A percentile compares a stretch with the other conserved stretches of the same genome.
Conservation (phyloP, 179 eudicot genomes). For the Vitellaria paradoxa region DNA sequence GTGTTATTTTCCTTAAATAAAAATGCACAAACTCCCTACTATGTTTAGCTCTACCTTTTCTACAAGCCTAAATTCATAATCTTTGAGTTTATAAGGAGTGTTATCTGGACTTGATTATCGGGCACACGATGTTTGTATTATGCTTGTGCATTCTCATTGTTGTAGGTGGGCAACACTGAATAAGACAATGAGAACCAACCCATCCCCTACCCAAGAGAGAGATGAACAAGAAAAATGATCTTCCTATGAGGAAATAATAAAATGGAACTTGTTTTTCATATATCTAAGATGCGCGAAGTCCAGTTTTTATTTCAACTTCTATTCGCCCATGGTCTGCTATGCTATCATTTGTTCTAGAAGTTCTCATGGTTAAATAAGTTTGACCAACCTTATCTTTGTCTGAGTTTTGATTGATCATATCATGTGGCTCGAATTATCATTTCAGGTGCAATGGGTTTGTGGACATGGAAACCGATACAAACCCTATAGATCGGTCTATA, state of each 20-base stretch:
- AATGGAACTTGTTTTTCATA: not conserved
- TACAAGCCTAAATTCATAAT: no score
- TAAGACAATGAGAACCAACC: not conserved
- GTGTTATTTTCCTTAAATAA: no score
- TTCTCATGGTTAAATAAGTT: not conserved
- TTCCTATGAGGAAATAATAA: not conserved
- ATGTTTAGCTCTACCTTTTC: no score
- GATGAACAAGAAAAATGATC: not conserved
- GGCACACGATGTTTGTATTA: no score
- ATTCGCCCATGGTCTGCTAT: no score
- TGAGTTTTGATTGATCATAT: not conserved
- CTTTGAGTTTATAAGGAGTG: no score
- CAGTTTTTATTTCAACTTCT: not conserved
- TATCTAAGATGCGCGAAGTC: not conserved
- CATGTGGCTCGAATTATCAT: not conserved
- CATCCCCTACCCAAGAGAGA: not conserved
- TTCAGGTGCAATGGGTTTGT: slow-evolving; percentile 54
- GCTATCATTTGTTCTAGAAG: not conserved
- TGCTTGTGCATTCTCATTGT: not conserved
- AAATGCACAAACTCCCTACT: no score
- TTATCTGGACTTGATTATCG: no score
- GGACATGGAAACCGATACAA: slow-evolving; percentile 91
- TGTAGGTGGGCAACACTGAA: not conserved
- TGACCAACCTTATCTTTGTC: not conserved
- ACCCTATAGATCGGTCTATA: slow-evolving; percentile 93